Percentiles rank a stretch among this genome's conserved stretches.
These are phyloP conservation scores for Ceratocystis colombiana DNA, from an alignment of 2,329 filamentous ascomycete species.

Conservation along the genomic window DNA sequence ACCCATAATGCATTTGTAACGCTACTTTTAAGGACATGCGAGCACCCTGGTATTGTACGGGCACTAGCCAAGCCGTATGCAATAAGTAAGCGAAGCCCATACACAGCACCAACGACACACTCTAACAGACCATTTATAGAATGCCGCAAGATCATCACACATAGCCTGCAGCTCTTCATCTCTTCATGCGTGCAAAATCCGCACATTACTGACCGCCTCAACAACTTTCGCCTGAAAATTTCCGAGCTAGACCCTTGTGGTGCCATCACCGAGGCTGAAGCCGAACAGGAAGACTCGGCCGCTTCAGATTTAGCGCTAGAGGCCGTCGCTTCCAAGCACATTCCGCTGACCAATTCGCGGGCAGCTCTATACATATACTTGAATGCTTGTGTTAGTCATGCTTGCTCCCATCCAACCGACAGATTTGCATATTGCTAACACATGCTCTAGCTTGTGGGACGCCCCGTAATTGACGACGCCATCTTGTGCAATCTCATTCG, in stretches of 20 bases:
- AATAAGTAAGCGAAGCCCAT: constrained; percentile 12
- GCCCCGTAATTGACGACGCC: constrained; percentile 73
- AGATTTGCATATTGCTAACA: background rate
- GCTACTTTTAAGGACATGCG: constrained; percentile 51
- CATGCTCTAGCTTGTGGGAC: constrained; percentile 57
- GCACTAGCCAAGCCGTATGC: constrained; percentile 44
- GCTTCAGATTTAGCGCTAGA: constrained; percentile 40
- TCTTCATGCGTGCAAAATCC: constrained; percentile 47
- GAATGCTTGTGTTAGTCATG: constrained; percentile 59
- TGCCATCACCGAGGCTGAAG: background rate
- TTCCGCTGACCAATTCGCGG: constrained; percentile 63
- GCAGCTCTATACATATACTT: constrained; percentile 79
- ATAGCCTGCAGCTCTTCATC: constrained; percentile 45
- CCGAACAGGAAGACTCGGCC: constrained; percentile 37
- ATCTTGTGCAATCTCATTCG: constrained; percentile 70
- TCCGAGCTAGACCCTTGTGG: constrained; percentile 39
- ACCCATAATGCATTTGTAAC: constrained; percentile 54
- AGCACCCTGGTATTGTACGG: constrained; percentile 47
- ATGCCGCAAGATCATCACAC: constrained; percentile 41
- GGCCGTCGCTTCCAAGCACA: constrained; percentile 48
- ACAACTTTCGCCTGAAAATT: constrained; percentile 49
- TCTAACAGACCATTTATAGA: constrained; percentile 31
- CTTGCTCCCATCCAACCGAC: background rate
- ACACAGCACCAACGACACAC: background rate
- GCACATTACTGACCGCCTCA: constrained; percentile 45